A percentile compares a stretch with the other conserved stretches of the same genome.
These are phyloP conservation scores for Infundibulicybe gibba DNA, from an alignment of 768 basidiomycete genomes.

Conservation along the genomic window DNA sequence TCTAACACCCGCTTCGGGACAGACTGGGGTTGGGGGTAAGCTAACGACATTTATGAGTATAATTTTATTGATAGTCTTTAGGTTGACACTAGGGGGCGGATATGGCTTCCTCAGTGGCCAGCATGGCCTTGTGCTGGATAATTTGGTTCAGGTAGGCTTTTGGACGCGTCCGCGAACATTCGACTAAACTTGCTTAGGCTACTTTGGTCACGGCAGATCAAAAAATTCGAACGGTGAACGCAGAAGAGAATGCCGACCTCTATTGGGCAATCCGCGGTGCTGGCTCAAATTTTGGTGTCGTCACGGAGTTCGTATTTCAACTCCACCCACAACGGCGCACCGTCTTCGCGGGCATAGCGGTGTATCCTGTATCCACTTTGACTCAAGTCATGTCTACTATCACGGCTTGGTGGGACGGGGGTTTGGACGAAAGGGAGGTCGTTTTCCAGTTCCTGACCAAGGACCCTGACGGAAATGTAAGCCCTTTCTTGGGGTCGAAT, in stretches of 20 bases:
- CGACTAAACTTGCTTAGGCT: too few species aligned
- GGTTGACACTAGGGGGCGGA: neutral
- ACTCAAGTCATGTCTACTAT: neutral
- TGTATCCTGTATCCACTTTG: neutral
- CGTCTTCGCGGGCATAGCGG: neutral
- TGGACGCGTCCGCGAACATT: neutral
- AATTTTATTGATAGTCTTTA: neutral
- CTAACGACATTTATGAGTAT: neutral
- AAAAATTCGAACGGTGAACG: neutral
- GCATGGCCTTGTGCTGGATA: slow-evolving; percentile 2
- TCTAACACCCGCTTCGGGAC: neutral
- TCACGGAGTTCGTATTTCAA: neutral
- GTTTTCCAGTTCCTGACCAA: neutral
- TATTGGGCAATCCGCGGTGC: neutral
- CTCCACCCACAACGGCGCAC: neutral
- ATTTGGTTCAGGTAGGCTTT: slow-evolving; percentile 2
- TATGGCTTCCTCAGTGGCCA: neutral
- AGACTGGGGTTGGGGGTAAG: slow-evolving; percentile 2
- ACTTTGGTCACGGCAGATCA: neutral
- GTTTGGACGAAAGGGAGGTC: neutral
- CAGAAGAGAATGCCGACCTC: neutral
- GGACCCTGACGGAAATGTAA: neutral
- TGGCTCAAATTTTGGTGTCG: neutral
- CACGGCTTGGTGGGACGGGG: neutral
- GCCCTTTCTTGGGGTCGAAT: neutral